Base-by-base conservation (phyloP, 192 early-diverging fungal genomes). In the Coemansia sp. region DNA sequence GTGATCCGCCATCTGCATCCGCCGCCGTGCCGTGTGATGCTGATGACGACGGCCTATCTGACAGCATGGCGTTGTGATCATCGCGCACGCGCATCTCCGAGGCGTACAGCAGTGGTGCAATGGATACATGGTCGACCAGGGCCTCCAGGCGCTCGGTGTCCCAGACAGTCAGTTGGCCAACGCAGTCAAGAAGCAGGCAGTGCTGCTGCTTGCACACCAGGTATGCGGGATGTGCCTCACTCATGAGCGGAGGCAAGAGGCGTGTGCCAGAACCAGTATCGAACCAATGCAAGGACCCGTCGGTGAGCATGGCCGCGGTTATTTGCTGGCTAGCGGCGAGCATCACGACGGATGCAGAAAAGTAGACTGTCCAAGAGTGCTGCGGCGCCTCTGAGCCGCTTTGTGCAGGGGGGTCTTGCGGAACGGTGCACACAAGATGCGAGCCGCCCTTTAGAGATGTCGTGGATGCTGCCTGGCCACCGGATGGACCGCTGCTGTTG, bases 61-160 rank as follows among this genome's bases (percentile, higher is more conserved):
- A n/a, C n/a, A n/a, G n/a, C n/a, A n/a, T n/a, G n/a, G n/a, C n/a
- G n/a, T n/a, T n/a, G n/a, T n/a, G n/a, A n/a, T n/a, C n/a, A n/a
- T 9, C 27, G 26, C 25, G 43, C 0, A 27, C 43, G 1, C 14
- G 15, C 4, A 61, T 55, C 54, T 51, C 49, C 11, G 50, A 56
- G 0, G 60, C 54, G 53, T 72, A 64, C 11, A 72, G 49, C 15
- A 72, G 34, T 4, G 69, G 69, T 14, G 69, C 69, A 32, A 72
- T 38, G 1, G 62, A 65, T 24, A 60, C 50, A 5, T 40, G 55
- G 10, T 53, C 57, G 6, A 60, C 38, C 0, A 36, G 15, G 1
- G 68, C 51, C 5, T 0, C 13, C 0, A 56, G 5, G 7, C 30
- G 32, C 1, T 20, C 39, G 0, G 39, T 29, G 46, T 72, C 58